A percentile compares a stretch with the other conserved stretches of the same genome.
These are phyloP conservation scores for Peterozyma xylosa DNA, from an alignment of 805 yeast genomes.

Conservation along the genomic window DNA sequence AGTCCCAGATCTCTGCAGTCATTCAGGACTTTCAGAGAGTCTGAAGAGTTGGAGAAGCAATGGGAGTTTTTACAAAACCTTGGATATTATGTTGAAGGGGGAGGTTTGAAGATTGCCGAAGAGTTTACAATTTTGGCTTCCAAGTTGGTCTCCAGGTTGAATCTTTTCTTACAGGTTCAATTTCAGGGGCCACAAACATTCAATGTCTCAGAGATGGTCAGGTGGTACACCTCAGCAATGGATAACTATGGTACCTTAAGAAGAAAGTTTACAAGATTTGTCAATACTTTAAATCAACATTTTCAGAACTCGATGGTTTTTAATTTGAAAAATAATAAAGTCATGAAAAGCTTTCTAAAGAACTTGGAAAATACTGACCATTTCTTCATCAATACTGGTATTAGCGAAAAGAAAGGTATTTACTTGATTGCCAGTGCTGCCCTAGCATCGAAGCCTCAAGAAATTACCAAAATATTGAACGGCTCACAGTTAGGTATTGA, in stretches of 20 bases:
- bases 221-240: conserved; percentile 63
- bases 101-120: conserved; percentile 74
- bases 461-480: conserved; percentile 34
- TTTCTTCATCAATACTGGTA: conserved; percentile 67
- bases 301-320: conserved; percentile 69
- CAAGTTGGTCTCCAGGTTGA: conserved; percentile 60
- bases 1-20: conserved; percentile 55
- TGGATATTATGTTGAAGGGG: conserved; percentile 74
- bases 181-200: conserved; percentile 49
- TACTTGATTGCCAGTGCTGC: conserved; percentile 73
- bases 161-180: conserved; percentile 66
- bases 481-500: conserved; percentile 48
- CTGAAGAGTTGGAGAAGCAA: conserved; percentile 79
- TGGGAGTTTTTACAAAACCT: conserved; percentile 74
- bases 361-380: conserved; percentile 61
- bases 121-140: conserved; percentile 62
- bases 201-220: conserved; percentile 33
- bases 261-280: conserved; percentile 76
- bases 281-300: conserved; percentile 54
- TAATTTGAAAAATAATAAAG: conserved; percentile 40
- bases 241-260: conserved; percentile 72
- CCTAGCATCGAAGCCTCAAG: conserved; percentile 32
- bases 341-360: conserved; percentile 42
- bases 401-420: conserved; percentile 65
- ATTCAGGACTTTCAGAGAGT: conserved; percentile 82